Percentiles rank a stretch among this genome's conserved stretches.
These are phyloP conservation scores for Closterium sp. DNA, from an alignment of 139 green algal genomes.

Conservation along the genomic window DNA sequence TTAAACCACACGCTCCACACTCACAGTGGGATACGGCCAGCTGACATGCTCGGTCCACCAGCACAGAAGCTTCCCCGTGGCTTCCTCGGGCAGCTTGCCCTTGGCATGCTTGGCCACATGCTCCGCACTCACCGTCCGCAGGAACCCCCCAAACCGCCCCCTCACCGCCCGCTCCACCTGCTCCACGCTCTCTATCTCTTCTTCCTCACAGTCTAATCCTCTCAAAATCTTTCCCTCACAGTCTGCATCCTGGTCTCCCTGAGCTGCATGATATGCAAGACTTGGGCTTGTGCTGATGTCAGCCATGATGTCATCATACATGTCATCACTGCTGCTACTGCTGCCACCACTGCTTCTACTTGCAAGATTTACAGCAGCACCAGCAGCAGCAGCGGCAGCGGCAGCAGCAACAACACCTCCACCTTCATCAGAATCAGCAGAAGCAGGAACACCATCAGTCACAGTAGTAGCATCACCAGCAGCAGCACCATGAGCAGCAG, in stretches of 20 bases:
- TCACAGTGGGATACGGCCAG: slow-evolving; percentile 46
- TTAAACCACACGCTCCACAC: neutral
- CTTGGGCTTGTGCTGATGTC: neutral
- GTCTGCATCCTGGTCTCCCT: too few relatives aligned
- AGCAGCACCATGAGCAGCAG: neutral
- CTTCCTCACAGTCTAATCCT: too few relatives aligned
- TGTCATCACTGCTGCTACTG: neutral
- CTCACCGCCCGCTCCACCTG: neutral
- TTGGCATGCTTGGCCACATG: slow-evolving; percentile 35
- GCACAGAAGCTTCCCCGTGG: neutral
- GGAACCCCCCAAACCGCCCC: neutral
- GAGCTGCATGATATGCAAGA: neutral
- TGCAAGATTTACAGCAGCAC: too few relatives aligned
- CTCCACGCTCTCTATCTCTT: neutral
- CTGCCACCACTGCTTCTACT: neutral
- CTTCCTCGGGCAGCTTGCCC: slow-evolving; percentile 30
- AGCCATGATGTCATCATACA: neutral
- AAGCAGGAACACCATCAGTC: neutral
- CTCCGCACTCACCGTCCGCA: slow-evolving; percentile 3
- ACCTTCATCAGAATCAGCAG: neutral
- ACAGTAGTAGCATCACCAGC: neutral
- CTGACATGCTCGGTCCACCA: slow-evolving; percentile 39
- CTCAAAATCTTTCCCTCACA: too few relatives aligned
- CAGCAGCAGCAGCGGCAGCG: neutral
- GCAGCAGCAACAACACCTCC: neutral